Base-by-base conservation (phyloP, 2,329 filamentous ascomycete species). In the Cylindrodendrum hubeiense region DNA sequence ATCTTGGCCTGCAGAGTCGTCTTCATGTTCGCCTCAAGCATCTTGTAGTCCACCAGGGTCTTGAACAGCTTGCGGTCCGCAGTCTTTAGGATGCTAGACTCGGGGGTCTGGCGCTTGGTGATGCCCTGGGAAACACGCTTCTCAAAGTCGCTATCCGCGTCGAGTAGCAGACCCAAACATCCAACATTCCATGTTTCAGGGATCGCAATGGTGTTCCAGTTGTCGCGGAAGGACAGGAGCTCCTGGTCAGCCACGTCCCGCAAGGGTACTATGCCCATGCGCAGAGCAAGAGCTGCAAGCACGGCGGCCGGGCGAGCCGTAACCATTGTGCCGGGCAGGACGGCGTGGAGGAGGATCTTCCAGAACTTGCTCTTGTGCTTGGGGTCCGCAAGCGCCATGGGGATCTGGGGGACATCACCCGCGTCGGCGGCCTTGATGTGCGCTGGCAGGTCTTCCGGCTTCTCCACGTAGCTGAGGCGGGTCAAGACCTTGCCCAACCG, bases 151-250 rank as follows among this genome's bases (percentile, higher is more conserved):
- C 70, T 66, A 69, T 86, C 83, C 0, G 84, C 84, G 51, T 85
- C 82, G 2, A 86, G 77, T 15, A 87, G 71, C n/a, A 86, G 74
- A 0, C 75, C 71, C 24, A 86, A 67, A 51, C 83, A 86, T 60
- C 76, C 79, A 8, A 80, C 61, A 49, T 81, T 85, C 83, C 84
- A 87, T 9, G 79, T 86, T 69, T 87, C 85, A 1, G 84, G 83
- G 8, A 82, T 77, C 3, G 83, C 79, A 4, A 84, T 66, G 10
- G 78, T 81, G 60, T 84, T 86, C 84, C 85, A 87, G 26, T 78
- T 78, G 26, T 77, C 73, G 4, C 78, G 77, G 71, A 80, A 84
- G 3, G 69, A 73, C 4, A 82, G 53, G 51, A 87, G 77, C 60
- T 84, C 81, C 3, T 72, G 68, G 34, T 81, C 80, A 0, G 84